Conservation (phyloP, 2,329 filamentous ascomycete species). For the Trichoderma oligosporum region DNA sequence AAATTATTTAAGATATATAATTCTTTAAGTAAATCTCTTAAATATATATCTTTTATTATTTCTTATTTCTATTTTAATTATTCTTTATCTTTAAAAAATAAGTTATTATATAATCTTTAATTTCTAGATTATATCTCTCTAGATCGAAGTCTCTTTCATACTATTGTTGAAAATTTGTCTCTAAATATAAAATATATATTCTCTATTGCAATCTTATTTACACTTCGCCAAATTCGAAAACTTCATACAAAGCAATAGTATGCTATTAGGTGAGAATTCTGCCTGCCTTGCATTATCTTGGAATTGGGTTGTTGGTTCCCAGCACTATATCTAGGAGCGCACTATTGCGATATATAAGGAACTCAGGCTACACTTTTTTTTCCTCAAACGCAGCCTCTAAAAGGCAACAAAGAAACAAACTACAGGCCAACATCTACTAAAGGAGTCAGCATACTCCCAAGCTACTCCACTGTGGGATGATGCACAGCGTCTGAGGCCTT, state of each 20-base stretch:
- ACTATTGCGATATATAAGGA: conserved; percentile 32
- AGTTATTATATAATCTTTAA: no score
- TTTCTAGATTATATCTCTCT: no score
- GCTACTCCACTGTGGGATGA: conserved; percentile 24
- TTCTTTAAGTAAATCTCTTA: no score
- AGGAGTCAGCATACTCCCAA: conserved; percentile 27
- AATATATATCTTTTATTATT: no score
- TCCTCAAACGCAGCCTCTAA: conserved; percentile 22
- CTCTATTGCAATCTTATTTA: conserved; percentile 26
- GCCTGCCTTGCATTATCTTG: conserved; percentile 32
- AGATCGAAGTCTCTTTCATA: no score
- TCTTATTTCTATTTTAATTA: no score
- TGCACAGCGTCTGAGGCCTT: no score
- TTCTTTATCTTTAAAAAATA: no score
- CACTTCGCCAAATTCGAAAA: conserved; percentile 31
- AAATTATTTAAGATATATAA: no score
- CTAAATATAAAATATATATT: background rate
- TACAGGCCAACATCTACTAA: no score
- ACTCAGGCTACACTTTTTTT: conserved; percentile 30
- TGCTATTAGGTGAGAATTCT: conserved; percentile 33
- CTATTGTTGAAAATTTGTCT: background rate
- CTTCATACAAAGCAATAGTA: conserved; percentile 29
- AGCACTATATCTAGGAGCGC: conserved; percentile 23
- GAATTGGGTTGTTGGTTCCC: conserved; percentile 28
- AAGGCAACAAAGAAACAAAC: conserved; percentile 29